Percentiles rank a stretch among this genome's conserved stretches.
Conservation (phyloP, 495 filamentous ascomycete genomes). For the Penicillium simplicissimum region DNA sequence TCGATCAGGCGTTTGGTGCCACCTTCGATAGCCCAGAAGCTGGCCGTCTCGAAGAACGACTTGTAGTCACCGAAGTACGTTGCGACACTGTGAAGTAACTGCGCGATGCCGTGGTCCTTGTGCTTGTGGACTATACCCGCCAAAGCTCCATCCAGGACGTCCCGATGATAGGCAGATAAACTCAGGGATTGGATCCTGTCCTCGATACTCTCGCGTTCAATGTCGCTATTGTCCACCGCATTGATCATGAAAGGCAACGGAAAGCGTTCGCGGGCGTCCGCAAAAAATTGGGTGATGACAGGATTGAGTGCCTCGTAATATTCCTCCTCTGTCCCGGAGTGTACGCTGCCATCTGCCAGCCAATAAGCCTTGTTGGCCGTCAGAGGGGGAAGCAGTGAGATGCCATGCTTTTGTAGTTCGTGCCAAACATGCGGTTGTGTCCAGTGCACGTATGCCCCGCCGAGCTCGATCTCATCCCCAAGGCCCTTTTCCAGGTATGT, state of each 20-base stretch:
- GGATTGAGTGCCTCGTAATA: not conserved
- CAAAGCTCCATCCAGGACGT: not conserved
- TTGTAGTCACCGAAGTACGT: not conserved
- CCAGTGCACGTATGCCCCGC: slow-evolving; percentile 5
- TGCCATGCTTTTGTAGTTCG: slow-evolving; percentile 3
- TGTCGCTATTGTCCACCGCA: not conserved
- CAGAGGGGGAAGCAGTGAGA: not conserved
- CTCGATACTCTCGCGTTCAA: not conserved
- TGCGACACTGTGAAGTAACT: not conserved
- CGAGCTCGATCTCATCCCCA: not conserved
- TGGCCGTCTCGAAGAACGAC: not conserved
- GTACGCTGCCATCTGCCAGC: not conserved
- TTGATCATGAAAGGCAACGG: not conserved
- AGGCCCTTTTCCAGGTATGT: not conserved
- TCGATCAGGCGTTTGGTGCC: not conserved
- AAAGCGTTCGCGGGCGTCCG: not conserved
- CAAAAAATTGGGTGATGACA: not conserved
- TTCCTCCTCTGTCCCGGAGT: not conserved
- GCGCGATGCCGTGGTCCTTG: not conserved
- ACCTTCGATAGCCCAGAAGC: not conserved
- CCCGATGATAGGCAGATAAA: not conserved
- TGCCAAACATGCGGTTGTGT: not conserved
- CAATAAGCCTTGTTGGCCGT: not conserved
- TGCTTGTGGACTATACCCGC: not conserved
- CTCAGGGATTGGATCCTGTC: not conserved